A percentile compares a stretch with the other conserved stretches of the same genome.
Conservation (phyloP, 495 filamentous ascomycete species). For the Penicillium samsonianum region DNA sequence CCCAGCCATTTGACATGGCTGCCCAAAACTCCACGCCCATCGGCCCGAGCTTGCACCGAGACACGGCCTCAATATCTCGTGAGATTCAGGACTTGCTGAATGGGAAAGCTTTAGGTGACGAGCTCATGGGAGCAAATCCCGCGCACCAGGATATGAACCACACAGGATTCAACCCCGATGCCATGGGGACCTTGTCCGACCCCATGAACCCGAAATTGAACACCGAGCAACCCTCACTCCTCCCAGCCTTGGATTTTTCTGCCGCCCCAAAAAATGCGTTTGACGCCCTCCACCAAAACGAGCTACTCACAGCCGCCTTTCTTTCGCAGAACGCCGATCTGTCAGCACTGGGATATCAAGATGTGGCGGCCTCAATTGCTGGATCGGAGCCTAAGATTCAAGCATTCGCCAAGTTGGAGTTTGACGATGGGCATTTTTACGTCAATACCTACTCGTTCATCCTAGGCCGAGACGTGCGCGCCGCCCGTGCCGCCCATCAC, state of each 20-base stretch:
- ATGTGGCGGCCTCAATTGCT: constrained; percentile 38
- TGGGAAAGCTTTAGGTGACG: constrained; percentile 20
- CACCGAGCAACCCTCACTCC: constrained; percentile 41
- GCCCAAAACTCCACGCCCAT: constrained; percentile 13
- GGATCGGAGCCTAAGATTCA: constrained; percentile 54
- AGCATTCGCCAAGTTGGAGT: constrained; percentile 70
- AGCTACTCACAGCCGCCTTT: constrained; percentile 45
- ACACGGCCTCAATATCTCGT: constrained; percentile 17
- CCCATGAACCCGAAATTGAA: constrained; percentile 37
- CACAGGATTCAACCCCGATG: constrained; percentile 20
- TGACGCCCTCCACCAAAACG: constrained; percentile 45
- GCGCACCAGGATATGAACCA: constrained; percentile 11
- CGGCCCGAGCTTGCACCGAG: constrained; percentile 14
- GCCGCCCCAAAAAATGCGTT: constrained; percentile 38
- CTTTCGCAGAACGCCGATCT: constrained; percentile 44
- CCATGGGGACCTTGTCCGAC: constrained; percentile 37
- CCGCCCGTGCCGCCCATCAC: constrained; percentile 52
- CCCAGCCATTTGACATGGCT: constrained; percentile 14
- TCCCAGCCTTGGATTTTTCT: constrained; percentile 42
- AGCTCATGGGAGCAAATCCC: constrained; percentile 21
- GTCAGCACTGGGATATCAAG: constrained; percentile 44
- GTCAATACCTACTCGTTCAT: constrained; percentile 67
- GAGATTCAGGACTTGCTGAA: constrained; percentile 26
- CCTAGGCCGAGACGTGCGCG: constrained; percentile 64
- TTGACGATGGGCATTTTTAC: constrained; percentile 72